Percentiles rank a stretch among this genome's conserved stretches.
Evolutionary conservation across 1,139 yeast genomes (phyloP).

Genomic region (Pichia sp.): DNA sequence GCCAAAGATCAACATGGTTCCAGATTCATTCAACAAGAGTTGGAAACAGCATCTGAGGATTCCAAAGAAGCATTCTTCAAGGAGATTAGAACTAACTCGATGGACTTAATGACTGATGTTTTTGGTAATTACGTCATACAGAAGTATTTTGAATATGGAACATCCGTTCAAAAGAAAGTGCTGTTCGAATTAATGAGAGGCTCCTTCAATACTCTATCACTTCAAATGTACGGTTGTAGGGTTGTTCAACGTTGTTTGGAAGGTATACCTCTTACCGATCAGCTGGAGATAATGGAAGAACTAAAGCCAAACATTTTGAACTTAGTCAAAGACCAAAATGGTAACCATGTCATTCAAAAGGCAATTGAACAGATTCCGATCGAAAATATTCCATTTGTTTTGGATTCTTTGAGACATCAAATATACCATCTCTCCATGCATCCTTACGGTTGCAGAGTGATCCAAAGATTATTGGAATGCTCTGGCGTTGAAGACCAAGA

Average conservation of each 20-base stretch:
- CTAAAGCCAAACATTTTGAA: slow-evolving; percentile 63
- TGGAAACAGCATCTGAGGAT: slow-evolving; percentile 62
- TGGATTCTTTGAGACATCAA: slow-evolving; percentile 70
- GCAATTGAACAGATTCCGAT: slow-evolving; percentile 86
- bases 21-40: slow-evolving; percentile 86
- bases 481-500: slow-evolving; percentile 57
- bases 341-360: slow-evolving; percentile 96
- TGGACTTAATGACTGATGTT: slow-evolving; percentile 90
- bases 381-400: slow-evolving; percentile 62
- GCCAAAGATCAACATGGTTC: slow-evolving; percentile 97
- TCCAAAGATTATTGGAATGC: slow-evolving; percentile 84
- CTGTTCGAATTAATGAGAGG: slow-evolving; percentile 75
- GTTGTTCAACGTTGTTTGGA: slow-evolving; percentile 94
- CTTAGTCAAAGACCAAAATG: slow-evolving; percentile 95
- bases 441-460: slow-evolving; percentile 96
- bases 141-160: slow-evolving; percentile 84
- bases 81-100: slow-evolving; percentile 71
- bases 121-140: slow-evolving; percentile 98
- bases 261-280: slow-evolving; percentile 63
- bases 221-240: slow-evolving; percentile 97
- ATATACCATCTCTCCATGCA: slow-evolving; percentile 88
- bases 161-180: slow-evolving; percentile 61
- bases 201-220: slow-evolving; percentile 66
- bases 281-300: slow-evolving; percentile 66
- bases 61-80: slow-evolving; percentile 76